Conservation (phyloP, 1,284 basidiomycete genomes). For the Microbotryum intermedium region DNA sequence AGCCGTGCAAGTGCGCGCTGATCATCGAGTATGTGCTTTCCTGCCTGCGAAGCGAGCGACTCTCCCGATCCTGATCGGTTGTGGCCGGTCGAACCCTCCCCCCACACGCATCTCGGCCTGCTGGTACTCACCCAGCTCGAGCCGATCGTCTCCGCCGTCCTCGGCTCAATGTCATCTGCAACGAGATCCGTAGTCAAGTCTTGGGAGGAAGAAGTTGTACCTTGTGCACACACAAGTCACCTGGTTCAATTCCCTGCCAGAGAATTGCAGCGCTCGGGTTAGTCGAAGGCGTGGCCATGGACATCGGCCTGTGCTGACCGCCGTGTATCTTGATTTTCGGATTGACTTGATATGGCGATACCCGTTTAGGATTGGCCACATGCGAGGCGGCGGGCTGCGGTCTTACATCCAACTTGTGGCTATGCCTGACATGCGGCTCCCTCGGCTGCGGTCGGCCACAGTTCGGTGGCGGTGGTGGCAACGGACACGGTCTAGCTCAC, state of each 20-base stretch:
- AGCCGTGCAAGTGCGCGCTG: background rate
- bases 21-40: no score
- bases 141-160: constrained; percentile 58
- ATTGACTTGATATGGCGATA: no score
- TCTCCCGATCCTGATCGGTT: no score
- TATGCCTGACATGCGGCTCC: constrained; percentile 90
- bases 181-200: constrained; percentile 91
- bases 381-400: constrained; percentile 53
- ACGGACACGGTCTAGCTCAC: constrained; percentile 82
- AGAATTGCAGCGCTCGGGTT: constrained; percentile 51
- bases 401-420: constrained; percentile 83
- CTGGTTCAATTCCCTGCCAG: constrained; percentile 57
- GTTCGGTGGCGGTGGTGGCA: constrained; percentile 75
- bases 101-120: background rate
- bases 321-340: no score
- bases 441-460: constrained; percentile 86
- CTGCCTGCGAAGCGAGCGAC: no score
- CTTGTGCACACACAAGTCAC: constrained; percentile 79
- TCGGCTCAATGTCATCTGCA: constrained; percentile 75
- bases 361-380: constrained; percentile 54
- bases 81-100: background rate
- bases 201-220: constrained; percentile 88
- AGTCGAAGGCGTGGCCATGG: background rate
- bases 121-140: constrained; percentile 38
- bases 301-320: no score